phyloP scores from a whole-genome alignment of 1,284 basidiomycete genomes.

The Irpex rosettiformis region DNA sequence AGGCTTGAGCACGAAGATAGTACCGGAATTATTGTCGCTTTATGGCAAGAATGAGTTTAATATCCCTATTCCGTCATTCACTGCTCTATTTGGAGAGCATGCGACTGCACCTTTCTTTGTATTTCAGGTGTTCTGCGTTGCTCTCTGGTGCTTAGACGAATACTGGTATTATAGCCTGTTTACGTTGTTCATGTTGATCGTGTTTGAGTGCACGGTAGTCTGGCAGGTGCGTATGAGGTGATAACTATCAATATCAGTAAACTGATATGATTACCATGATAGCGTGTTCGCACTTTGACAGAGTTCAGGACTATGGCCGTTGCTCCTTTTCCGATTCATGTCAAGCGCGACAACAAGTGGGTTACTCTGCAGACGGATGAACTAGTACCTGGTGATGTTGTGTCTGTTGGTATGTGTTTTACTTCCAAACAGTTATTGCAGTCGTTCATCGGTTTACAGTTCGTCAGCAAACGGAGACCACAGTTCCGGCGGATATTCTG shows the following conservation, averaged over 20 bases:
- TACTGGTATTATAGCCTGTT: conserved; percentile 98
- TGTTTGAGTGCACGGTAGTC: conserved; percentile 96
- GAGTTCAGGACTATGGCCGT: conserved; percentile 97
- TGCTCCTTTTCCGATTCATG: conserved; percentile 81
- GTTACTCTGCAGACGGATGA: conserved; percentile 75
- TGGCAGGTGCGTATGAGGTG: conserved; percentile 70
- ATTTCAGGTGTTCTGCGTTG: conserved; percentile 95
- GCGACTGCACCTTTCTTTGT: conserved; percentile 95
- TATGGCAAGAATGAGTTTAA: conserved; percentile 94
- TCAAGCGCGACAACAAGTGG: conserved; percentile 82
- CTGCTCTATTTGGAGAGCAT: conserved; percentile 87
- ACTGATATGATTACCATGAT: conserved; percentile 4
- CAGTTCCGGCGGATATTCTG: conserved; percentile 88
- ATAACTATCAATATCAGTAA: background rate
- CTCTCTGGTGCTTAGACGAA: conserved; percentile 93
- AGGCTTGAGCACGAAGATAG: conserved; percentile 38
- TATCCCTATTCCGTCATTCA: conserved; percentile 91
- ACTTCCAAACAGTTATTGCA: background rate
- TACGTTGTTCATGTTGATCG: conserved; percentile 94
- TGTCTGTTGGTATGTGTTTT: conserved; percentile 70
- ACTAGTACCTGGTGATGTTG: conserved; percentile 86
- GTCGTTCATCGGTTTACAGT: conserved; percentile 34
- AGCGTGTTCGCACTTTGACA: conserved; percentile 86
- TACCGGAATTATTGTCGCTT: conserved; percentile 50
- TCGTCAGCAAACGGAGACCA: conserved; percentile 79